These are phyloP conservation scores for Diplogelasinospora grovesii DNA, from an alignment of 495 filamentous ascomycete genomes.

Conservation along the genomic window DNA sequence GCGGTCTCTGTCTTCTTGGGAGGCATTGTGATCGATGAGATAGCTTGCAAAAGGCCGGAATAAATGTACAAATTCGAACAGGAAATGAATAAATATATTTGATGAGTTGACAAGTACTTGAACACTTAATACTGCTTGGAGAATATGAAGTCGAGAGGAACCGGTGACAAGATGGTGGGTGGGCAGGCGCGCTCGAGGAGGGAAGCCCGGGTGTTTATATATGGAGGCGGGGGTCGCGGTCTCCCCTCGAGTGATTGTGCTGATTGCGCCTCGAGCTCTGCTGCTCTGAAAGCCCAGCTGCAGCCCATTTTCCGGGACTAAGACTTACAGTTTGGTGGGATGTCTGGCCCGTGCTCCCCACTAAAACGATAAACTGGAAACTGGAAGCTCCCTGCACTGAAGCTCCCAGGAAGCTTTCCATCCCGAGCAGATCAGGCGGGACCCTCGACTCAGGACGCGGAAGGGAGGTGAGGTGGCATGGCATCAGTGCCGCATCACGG, in stretches of 20 bases:
- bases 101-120: too few relatives aligned
- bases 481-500: conserved; percentile 15
- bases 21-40: conserved; percentile 46
- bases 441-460: not conserved
- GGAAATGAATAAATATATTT: too few relatives aligned
- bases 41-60: conserved; percentile 12
- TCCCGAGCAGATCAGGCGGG: not conserved
- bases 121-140: too few relatives aligned
- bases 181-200: conserved; percentile 40
- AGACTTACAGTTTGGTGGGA: conserved; percentile 7
- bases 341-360: conserved; percentile 16
- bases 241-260: conserved; percentile 30
- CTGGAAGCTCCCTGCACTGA: not conserved
- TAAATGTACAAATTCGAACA: too few relatives aligned
- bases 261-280: conserved; percentile 16
- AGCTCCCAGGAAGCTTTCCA: too few relatives aligned
- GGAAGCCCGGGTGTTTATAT: conserved; percentile 43
- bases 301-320: conserved; percentile 18
- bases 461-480: conserved; percentile 13
- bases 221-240: conserved; percentile 33
- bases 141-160: conserved; percentile 21
- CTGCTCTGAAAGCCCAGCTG: conserved; percentile 9
- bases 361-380: conserved; percentile 8
- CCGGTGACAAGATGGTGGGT: conserved; percentile 30
- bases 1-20: conserved; percentile 53